These are phyloP conservation scores for Chloranthus sessilifolius DNA, from an alignment of 164 flowering plant species.

Conservation along the genomic window DNA sequence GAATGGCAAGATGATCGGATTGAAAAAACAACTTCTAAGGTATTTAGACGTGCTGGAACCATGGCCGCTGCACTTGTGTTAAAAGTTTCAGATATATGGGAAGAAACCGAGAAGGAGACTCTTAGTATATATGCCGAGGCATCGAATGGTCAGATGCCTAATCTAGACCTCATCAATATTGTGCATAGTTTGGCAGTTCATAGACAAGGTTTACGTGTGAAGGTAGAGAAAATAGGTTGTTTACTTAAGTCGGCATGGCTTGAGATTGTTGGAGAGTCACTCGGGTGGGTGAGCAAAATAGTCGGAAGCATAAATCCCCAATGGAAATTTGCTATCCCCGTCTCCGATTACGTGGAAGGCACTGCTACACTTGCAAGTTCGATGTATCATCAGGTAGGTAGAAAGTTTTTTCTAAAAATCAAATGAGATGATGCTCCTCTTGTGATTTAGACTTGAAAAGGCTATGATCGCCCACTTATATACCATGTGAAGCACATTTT, in stretches of 20 bases:
- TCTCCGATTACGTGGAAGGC: constrained; percentile 68
- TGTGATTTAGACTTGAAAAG: neutral
- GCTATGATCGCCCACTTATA: too few relatives aligned
- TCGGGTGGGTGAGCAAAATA: constrained; percentile 54
- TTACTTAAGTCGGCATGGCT: constrained; percentile 55
- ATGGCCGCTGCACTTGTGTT: constrained; percentile 96
- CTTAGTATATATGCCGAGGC: constrained; percentile 87
- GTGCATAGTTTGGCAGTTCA: constrained; percentile 87
- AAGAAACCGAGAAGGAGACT: constrained; percentile 40
- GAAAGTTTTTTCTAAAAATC: too few relatives aligned
- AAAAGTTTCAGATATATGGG: constrained; percentile 52
- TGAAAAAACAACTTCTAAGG: constrained; percentile 19
- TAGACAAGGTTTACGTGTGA: constrained; percentile 72
- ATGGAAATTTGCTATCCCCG: constrained; percentile 76
- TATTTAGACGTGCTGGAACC: constrained; percentile 85
- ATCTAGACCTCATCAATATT: constrained; percentile 85
- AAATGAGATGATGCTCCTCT: neutral
- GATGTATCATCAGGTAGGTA: constrained; percentile 66
- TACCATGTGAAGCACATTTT: too few relatives aligned
- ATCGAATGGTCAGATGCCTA: constrained; percentile 99
- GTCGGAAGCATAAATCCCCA: constrained; percentile 63
- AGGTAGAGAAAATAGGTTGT: constrained; percentile 53
- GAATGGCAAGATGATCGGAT: constrained; percentile 12
- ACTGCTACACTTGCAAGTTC: constrained; percentile 81
- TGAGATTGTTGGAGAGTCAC: constrained; percentile 40